Evolutionary conservation across 805 yeast genomes (phyloP).

Genomic region (Ogataea haglerorum): DNA sequence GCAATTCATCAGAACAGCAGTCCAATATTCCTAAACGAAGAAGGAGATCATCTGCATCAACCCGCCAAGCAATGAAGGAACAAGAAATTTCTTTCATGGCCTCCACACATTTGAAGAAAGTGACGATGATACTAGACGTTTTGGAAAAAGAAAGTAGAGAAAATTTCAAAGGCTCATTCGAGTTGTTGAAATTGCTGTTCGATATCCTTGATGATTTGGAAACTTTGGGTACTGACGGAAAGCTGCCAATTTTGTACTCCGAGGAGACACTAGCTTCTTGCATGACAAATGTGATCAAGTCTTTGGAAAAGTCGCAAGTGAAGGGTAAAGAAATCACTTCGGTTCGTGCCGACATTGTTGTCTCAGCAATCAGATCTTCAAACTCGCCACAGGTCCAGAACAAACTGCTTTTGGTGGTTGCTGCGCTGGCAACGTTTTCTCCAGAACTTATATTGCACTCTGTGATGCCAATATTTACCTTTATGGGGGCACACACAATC

Average conservation of each 20-base stretch:
- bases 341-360: conserved; percentile 85
- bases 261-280: conserved; percentile 89
- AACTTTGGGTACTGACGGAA: conserved; percentile 86
- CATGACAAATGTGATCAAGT: conserved; percentile 65
- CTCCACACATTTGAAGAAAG: conserved; percentile 68
- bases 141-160: conserved; percentile 47
- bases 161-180: conserved; percentile 29
- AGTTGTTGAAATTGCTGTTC: conserved; percentile 43
- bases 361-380: conserved; percentile 84
- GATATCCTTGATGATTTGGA: conserved; percentile 69
- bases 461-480: conserved; percentile 99
- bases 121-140: conserved; percentile 77
- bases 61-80: conserved; percentile 71
- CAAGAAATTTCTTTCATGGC: conserved; percentile 74
- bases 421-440: conserved; percentile 81
- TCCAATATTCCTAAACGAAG: conserved; percentile 67
- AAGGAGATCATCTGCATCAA: conserved; percentile 73
- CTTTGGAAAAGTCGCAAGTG: conserved; percentile 40
- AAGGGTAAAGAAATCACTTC: conserved; percentile 54
- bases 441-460: conserved; percentile 92
- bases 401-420: conserved; percentile 75
- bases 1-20: conserved; percentile 31
- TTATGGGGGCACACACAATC: conserved; percentile 97
- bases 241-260: conserved; percentile 83
- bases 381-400: conserved; percentile 95